Evolutionary conservation across 441 rosid species (phyloP).

Genomic region (Mallotus japonicus): DNA sequence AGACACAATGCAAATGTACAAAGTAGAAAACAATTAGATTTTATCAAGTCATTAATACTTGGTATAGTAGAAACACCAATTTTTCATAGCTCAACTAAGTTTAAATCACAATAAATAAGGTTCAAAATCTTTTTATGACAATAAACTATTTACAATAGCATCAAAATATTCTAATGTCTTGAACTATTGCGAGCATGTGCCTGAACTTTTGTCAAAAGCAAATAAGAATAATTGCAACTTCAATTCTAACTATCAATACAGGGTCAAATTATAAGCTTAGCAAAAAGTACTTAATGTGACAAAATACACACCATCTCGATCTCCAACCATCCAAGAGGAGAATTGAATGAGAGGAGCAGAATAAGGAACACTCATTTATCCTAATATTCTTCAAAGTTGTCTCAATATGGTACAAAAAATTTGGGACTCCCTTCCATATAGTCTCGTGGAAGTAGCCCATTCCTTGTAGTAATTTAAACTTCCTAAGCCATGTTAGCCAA

Average conservation of each 20-base stretch:
- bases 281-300: neutral
- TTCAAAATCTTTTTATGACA: neutral
- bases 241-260: neutral
- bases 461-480: slow-evolving; percentile 57
- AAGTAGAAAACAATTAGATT: too few species aligned
- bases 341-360: slow-evolving; percentile 86
- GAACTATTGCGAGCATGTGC: neutral
- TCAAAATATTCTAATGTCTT: neutral
- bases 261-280: neutral
- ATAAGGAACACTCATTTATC: slow-evolving; percentile 73
- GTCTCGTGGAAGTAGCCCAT: slow-evolving; percentile 64
- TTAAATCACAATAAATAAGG: neutral
- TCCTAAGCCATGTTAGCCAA: slow-evolving; percentile 94
- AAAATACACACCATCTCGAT: too few species aligned
- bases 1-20: too few species aligned
- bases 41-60: too few species aligned
- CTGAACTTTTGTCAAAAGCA: neutral
- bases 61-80: too few species aligned
- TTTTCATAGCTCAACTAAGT: neutral
- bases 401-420: slow-evolving; percentile 36
- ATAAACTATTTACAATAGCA: neutral
- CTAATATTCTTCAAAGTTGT: slow-evolving; percentile 77
- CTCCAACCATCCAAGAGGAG: slow-evolving; percentile 33
- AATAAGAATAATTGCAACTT: neutral
- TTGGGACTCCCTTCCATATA: slow-evolving; percentile 39